Evolutionary conservation across 2,329 filamentous ascomycete species (phyloP), one percentile per base, ranked within the genome.

Genomic region (Rhinocladiella mackenziei): DNA sequence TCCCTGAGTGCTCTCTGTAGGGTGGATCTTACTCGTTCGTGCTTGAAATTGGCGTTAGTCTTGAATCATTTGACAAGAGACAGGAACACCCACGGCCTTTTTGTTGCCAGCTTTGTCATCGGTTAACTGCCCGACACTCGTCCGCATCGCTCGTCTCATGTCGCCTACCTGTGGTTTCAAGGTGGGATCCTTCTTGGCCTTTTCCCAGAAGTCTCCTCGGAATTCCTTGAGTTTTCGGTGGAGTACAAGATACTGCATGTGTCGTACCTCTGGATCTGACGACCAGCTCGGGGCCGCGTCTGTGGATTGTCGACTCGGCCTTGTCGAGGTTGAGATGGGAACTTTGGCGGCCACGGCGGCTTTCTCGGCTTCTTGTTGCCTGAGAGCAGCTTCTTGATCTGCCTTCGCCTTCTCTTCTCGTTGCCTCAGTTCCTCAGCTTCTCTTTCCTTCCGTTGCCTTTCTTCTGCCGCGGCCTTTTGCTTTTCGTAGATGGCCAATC

Each of bases 51-150:
- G 31, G 28, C 11, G n/a, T 19, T 5, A 55, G 43, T 23, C 23
- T 14, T 35, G 25, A 17, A 41, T 46, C 23, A 39, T 17, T 1
- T 23, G 26, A 54, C 43, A 56, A 39, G 13, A n/a, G 22, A 9
- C 4, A 22, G 19, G 9, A n/a, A 22, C 18, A 65, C 71, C 56
- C 66, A 82, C 78, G 53, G 76, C 74, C 48, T 65, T 59, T 38
- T 66, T 73, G 56, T 88, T 88, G 15, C 74, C 74, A 8, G 75
- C 76, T 55, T 77, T 81, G 44, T 77, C 82, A 29, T 75, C 75
- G 1, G 81, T 83, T 20, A 89, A 66, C 60, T 92, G 86, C 5
- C 87, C 86, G 42, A 91, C 75, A 13, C 76, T 80, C 57, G 83
- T 84, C 28, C 77, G 76, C 40, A 92, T 80, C 30, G 81, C 76